Conservation (phyloP, 1,284 basidiomycete species). For the Trichosporon sp. region DNA sequence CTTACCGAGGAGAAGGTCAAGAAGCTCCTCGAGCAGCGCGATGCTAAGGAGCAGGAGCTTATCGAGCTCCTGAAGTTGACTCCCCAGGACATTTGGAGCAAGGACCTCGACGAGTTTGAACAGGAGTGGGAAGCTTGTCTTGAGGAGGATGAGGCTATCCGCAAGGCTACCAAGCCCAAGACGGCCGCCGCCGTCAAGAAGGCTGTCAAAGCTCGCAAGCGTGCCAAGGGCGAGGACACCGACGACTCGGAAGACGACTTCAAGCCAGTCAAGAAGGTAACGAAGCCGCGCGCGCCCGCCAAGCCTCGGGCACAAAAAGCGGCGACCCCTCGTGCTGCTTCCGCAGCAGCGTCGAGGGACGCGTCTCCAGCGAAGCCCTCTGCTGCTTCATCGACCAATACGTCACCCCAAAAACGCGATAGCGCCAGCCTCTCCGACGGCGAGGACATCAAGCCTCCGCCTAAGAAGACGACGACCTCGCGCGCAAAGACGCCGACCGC, state of each 20-base stretch:
- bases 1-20: slow-evolving; percentile 94
- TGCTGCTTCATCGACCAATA: slow-evolving; percentile 24
- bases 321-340: slow-evolving; percentile 33
- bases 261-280: slow-evolving; percentile 67
- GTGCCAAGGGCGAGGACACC: slow-evolving; percentile 61
- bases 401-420: slow-evolving; percentile 29
- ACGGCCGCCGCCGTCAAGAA: slow-evolving; percentile 67
- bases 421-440: slow-evolving; percentile 40
- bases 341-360: neutral
- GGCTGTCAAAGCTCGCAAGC: slow-evolving; percentile 60
- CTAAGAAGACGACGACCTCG: slow-evolving; percentile 35
- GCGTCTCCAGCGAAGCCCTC: slow-evolving; percentile 27
- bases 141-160: slow-evolving; percentile 61
- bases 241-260: slow-evolving; percentile 70
- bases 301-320: slow-evolving; percentile 41
- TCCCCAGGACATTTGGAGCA: slow-evolving; percentile 86
- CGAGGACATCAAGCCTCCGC: slow-evolving; percentile 37
- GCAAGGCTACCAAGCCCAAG: slow-evolving; percentile 70
- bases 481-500: neutral
- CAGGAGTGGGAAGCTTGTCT: slow-evolving; percentile 78
- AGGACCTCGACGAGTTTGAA: slow-evolving; percentile 82
- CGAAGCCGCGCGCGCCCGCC: slow-evolving; percentile 53
- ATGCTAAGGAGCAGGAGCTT: slow-evolving; percentile 81
- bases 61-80: slow-evolving; percentile 74
- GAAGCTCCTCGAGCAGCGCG: slow-evolving; percentile 77